Evolutionary conservation across 148 eudicot genomes (phyloP), one percentile per base, ranked within the genome.

Genomic region (Cornus controversa): DNA sequence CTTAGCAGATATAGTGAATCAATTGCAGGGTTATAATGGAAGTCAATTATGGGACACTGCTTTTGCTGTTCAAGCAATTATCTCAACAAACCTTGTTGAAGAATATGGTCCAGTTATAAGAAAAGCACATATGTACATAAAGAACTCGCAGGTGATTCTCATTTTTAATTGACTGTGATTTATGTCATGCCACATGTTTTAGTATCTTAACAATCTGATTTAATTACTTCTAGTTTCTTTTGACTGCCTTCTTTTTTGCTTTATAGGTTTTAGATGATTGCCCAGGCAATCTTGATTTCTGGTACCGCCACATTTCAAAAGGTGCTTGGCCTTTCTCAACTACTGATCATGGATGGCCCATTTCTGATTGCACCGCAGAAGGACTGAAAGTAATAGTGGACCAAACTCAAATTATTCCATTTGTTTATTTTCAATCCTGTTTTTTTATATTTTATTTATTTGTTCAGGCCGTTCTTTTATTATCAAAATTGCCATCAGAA

Each of bases 301-400:
- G 97, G 97, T 93, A 93, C 70, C 97, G 98, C 80, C 99, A 96
- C 86, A 93, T 96, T 65, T 96, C 99, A 69, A 96, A 96, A 89
- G 99, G 99, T 73, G 99, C 98, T 80, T 96, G 99, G 99, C 99
- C 99, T 69, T 96, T 93, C 85, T 93, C 99, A 75, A 96, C 99
- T 73, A 91, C 84, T 40, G 99, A 96, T 82, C 99, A 96, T 69
- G 99, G 99, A 37, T 96, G 99, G 99, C 97, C 99, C 58, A 93
- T 96, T 84, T 96, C 99, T 25, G 99, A 96, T 77, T 93, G 98
- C 81, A 91, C 99, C 3, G 91, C 97, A 37, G 99, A 96, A 87
- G 99, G 99, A 82, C 77, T 96, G 70, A 96, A 96, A 86, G 99
- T 96, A 89, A 86, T 74, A 34, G n/a, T 67, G 20, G 60, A 77